phyloP scores from a whole-genome alignment of 108 stramenopile genomes.

The Aureococcus anophagefferens region DNA sequence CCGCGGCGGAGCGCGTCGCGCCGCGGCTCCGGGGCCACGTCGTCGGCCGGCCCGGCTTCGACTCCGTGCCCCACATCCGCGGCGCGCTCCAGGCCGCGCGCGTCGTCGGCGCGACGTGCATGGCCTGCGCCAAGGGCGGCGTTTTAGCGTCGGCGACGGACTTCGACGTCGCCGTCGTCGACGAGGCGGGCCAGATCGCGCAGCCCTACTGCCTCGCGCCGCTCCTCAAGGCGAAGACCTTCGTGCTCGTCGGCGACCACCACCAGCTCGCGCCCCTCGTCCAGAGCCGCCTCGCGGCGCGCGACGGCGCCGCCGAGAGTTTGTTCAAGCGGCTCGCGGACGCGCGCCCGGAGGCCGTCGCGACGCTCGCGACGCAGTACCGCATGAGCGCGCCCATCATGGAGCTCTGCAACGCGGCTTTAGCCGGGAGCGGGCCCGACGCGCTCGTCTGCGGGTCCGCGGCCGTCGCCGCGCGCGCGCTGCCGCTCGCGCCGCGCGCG shows the following conservation, averaged over 20 bases:
- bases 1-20: neutral
- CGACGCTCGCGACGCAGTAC: constrained; percentile 80
- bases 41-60: neutral
- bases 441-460: neutral
- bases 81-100: constrained; percentile 24
- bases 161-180: constrained; percentile 96
- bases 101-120: constrained; percentile 70
- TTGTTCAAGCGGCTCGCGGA: constrained; percentile 75
- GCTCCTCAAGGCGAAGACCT: constrained; percentile 63
- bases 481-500: neutral
- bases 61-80: neutral
- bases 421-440: neutral
- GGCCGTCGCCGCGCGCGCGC: neutral
- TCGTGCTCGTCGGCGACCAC: constrained; percentile 93
- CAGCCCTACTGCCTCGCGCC: constrained; percentile 83
- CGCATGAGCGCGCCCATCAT: constrained; percentile 88
- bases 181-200: constrained; percentile 93
- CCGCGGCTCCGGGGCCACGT: neutral
- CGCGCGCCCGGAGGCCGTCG: constrained; percentile 62
- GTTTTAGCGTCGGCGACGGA: constrained; percentile 30
- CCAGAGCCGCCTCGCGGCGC: constrained; percentile 53
- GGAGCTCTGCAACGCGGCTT: constrained; percentile 58
- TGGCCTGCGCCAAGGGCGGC: constrained; percentile 35
- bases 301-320: constrained; percentile 70
- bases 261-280: constrained; percentile 93